Conservation (phyloP, 2,329 filamentous ascomycete species). For the Teratosphaeriaceae sp. region DNA sequence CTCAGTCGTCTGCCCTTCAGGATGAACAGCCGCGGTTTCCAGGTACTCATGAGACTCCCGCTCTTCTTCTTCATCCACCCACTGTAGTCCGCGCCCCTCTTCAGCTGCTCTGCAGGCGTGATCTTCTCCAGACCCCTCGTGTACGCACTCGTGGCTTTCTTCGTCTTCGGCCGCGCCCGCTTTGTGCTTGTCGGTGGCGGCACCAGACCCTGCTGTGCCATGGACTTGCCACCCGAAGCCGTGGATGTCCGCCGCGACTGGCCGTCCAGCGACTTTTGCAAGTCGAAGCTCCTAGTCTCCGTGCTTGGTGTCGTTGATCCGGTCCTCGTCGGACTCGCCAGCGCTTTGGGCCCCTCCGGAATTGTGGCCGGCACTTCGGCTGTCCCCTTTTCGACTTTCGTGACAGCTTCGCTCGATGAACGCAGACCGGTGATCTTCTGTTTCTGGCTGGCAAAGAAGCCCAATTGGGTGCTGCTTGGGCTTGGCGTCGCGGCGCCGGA, state of each 20-base stretch:
- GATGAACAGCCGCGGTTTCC: slow-evolving; percentile 95
- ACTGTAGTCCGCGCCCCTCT: slow-evolving; percentile 73
- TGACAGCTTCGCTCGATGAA: slow-evolving; percentile 71
- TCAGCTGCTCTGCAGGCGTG: slow-evolving; percentile 73
- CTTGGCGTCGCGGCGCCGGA: slow-evolving; percentile 30
- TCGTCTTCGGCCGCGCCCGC: slow-evolving; percentile 44
- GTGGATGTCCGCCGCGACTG: slow-evolving; percentile 36
- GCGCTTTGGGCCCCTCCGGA: slow-evolving; percentile 40
- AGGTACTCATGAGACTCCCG: slow-evolving; percentile 90
- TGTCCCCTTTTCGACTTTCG: slow-evolving; percentile 46
- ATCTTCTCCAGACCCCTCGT: slow-evolving; percentile 78
- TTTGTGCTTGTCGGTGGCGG: slow-evolving; percentile 12
- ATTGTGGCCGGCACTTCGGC: slow-evolving; percentile 10
- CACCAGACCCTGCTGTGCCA: slow-evolving; percentile 12
- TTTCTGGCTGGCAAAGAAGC: slow-evolving; percentile 26
- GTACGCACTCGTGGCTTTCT: slow-evolving; percentile 94
- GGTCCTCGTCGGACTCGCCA: slow-evolving; percentile 63
- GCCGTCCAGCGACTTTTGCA: slow-evolving; percentile 26
- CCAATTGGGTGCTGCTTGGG: slow-evolving; percentile 29
- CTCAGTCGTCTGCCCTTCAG: slow-evolving; percentile 84
- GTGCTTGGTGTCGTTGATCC: slow-evolving; percentile 64
- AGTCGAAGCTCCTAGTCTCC: slow-evolving; percentile 38
- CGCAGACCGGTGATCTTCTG: slow-evolving; percentile 62
- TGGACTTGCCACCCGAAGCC: slow-evolving; percentile 33
- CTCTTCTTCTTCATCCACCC: slow-evolving; percentile 99